Evolutionary conservation across 257 asterid species (phyloP).

Genomic region (Petunia secreta): DNA sequence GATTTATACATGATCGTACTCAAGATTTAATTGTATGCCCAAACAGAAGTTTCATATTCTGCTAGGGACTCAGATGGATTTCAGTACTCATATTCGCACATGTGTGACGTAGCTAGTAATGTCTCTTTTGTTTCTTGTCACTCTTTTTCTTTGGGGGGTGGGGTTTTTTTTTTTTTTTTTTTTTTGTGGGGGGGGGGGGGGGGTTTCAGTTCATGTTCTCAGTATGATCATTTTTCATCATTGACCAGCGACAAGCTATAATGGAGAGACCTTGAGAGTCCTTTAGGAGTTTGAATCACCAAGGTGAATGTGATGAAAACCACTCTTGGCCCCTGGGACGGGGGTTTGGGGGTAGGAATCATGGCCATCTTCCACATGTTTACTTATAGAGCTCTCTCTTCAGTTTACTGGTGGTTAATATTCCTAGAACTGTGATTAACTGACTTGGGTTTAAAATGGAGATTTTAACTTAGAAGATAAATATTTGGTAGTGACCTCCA

Average conservation of each 20-base stretch:
- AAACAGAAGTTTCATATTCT: background rate
- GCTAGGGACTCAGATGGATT: background rate
- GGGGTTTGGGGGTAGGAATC: background rate
- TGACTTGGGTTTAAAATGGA: background rate
- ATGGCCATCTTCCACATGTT: conserved; percentile 13
- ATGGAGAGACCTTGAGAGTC: background rate
- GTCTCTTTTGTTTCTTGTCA: background rate
- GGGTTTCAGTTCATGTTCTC: background rate
- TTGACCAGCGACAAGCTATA: background rate
- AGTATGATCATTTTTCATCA: background rate
- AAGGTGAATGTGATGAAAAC: background rate
- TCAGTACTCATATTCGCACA: background rate
- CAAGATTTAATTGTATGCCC: background rate
- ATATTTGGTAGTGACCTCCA: background rate
- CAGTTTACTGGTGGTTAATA: background rate
- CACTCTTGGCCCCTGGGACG: background rate
- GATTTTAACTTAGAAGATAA: background rate
- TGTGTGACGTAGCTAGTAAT: background rate
- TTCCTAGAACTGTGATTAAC: conserved; percentile 1
- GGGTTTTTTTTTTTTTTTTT: too few relatives aligned
- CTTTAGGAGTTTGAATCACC: conserved; percentile 10
- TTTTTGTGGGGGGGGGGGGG: too few relatives aligned
- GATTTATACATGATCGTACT: background rate
- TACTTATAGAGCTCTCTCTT: background rate
- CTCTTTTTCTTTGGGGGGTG: background rate